Evolutionary conservation across 805 yeast species (phyloP).

Genomic region (Candida loeiensis): DNA sequence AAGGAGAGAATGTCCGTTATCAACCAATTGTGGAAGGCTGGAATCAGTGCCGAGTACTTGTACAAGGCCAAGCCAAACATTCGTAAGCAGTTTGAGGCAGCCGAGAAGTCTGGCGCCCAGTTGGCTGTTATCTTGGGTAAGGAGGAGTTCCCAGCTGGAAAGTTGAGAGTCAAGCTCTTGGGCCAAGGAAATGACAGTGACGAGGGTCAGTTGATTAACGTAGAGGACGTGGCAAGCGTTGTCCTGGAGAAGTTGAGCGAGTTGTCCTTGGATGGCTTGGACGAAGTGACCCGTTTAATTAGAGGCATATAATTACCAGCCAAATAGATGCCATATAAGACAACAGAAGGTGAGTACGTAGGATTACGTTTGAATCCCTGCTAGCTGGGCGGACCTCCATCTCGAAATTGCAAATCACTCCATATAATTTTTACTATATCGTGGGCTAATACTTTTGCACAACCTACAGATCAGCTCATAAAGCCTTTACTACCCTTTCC

Average conservation of each 20-base stretch:
- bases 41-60: slow-evolving; percentile 85
- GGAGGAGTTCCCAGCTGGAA: slow-evolving; percentile 82
- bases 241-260: slow-evolving; percentile 38
- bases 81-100: slow-evolving; percentile 96
- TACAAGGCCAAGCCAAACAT: slow-evolving; percentile 93
- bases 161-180: slow-evolving; percentile 78
- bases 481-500: too few relatives aligned
- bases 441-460: background rate
- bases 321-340: background rate
- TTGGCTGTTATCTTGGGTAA: slow-evolving; percentile 92
- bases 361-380: too few relatives aligned
- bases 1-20: slow-evolving; percentile 88
- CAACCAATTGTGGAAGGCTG: slow-evolving; percentile 79
- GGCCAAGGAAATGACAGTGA: slow-evolving; percentile 84
- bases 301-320: slow-evolving; percentile 41
- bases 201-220: slow-evolving; percentile 75
- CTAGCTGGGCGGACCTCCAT: background rate
- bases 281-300: slow-evolving; percentile 61
- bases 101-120: slow-evolving; percentile 90
- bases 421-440: background rate
- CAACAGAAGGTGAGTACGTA: too few relatives aligned
- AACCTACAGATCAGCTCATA: background rate
- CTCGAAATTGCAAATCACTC: background rate
- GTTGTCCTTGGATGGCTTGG: slow-evolving; percentile 51
- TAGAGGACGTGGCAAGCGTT: slow-evolving; percentile 54